Base-by-base conservation (phyloP, 2,329 filamentous ascomycete genomes). In the Ascochyta fabae region DNA sequence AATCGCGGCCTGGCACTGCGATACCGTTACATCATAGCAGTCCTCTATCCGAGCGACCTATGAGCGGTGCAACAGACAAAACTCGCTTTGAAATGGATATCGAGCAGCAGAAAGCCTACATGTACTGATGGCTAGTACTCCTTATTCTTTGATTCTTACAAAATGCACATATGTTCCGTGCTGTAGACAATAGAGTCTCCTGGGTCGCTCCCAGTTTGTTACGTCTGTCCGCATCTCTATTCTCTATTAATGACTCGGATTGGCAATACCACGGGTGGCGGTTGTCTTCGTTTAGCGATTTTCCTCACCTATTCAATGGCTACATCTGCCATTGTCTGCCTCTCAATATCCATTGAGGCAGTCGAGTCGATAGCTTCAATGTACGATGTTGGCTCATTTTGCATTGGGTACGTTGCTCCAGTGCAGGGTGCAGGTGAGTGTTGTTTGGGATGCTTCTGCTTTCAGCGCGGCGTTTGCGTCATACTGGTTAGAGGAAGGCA, bases 101-200 rank as follows among this genome's bases (percentile, higher is more conserved):
- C 41, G 72, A 75, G 58, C 71, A 73, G 39, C 72, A 75, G 63
- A 73, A 74, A 60, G 46, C 59, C 33, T 74, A 68, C 58, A 74
- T 71, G 70, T 73, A 69, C 55, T 75, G 63, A 69, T 58, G n/a
- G 47, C 45, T 61, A 56, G 59, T 61, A 59, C 52, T 42, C 59
- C 51, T 45, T 44, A 50, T 42, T 41, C 48, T 59, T 49, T 40
- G 29, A 41, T 27, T 54, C 56, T 51, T 47, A 41, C 4, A 29
- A 27, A 47, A 46, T 19, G 39, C 7, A 33, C 54, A 51, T 54
- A 43, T 48, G 55, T 60, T 57, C 39, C 52, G 50, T 56, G 39
- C 36, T 64, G 48, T 60, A 66, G 59, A 48, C 52, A 48, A 54
- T 61, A 65, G 56, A 62, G 56, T 58, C 46, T 35, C 39, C 38